Conservation (phyloP, 2,329 filamentous ascomycete genomes). For the Scolecobasidium constrictum region DNA sequence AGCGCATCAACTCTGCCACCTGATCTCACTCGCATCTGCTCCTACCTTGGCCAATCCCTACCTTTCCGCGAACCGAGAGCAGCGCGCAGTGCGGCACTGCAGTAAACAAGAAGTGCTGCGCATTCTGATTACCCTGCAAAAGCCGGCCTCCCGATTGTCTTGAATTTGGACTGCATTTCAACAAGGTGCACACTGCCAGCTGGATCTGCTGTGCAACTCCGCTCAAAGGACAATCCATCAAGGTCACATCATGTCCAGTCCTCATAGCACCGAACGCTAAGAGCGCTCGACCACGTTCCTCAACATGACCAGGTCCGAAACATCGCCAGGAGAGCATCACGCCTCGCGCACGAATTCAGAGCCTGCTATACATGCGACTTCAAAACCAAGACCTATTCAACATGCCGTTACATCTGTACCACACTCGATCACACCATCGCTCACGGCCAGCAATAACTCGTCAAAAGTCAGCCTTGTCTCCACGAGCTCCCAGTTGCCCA, state of each 20-base stretch:
- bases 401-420: conserved; percentile 8
- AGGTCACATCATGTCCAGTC: not conserved
- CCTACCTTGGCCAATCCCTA: not conserved
- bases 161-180: not conserved
- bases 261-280: conserved; percentile 1
- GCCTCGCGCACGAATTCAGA: not conserved
- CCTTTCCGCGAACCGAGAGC: too few relatives aligned
- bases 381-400: conserved; percentile 1
- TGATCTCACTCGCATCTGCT: not conserved
- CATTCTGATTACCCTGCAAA: too few relatives aligned
- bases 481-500: conserved; percentile 2
- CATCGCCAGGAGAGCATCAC: not conserved
- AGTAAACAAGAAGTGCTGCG: too few relatives aligned
- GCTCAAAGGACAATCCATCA: not conserved
- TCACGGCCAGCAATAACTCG: conserved; percentile 14
- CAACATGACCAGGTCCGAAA: conserved; percentile 2
- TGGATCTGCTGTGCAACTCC: not conserved
- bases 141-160: too few relatives aligned
- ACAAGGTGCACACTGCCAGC: conserved; percentile 1
- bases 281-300: not conserved
- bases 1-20: not conserved
- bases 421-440: conserved; percentile 9
- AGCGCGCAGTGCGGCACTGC: too few relatives aligned
- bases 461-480: conserved; percentile 8
- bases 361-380: not conserved